phyloP scores from a whole-genome alignment of 1,139 yeast genomes.

The Chernovozyma aurita region DNA sequence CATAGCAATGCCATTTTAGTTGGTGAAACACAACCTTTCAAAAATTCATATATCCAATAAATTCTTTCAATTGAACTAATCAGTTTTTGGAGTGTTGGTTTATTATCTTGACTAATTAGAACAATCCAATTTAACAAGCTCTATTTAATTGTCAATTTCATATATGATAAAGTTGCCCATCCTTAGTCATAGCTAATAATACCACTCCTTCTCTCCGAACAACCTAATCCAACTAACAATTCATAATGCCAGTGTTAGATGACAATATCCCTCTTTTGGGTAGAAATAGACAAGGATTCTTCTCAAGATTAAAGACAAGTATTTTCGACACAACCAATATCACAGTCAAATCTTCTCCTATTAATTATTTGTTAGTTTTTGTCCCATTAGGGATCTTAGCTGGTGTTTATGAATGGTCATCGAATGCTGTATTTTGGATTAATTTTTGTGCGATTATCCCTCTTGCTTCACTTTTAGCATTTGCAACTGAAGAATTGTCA shows the following conservation, averaged over 20 bases:
- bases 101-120: too few species aligned
- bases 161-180: too few species aligned
- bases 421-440: constrained; percentile 60
- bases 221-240: too few species aligned
- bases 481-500: constrained; percentile 89
- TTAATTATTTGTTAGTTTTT: constrained; percentile 70
- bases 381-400: constrained; percentile 86
- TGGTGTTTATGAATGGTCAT: constrained; percentile 54
- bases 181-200: too few species aligned
- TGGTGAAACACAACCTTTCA: too few species aligned
- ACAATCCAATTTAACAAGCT: too few species aligned
- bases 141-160: too few species aligned
- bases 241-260: constrained; percentile 8
- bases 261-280: constrained; percentile 7
- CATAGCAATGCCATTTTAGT: too few species aligned
- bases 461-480: constrained; percentile 82
- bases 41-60: too few species aligned
- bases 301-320: constrained; percentile 1
- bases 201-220: too few species aligned
- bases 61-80: too few species aligned
- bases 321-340: constrained; percentile 5
- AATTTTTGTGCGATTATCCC: constrained; percentile 92
- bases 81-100: too few species aligned
- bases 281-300: constrained; percentile 1
- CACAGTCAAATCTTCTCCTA: constrained; percentile 62